phyloP scores from a whole-genome alignment of 805 yeast species.

The Sugiyamaella mastotermitis region DNA sequence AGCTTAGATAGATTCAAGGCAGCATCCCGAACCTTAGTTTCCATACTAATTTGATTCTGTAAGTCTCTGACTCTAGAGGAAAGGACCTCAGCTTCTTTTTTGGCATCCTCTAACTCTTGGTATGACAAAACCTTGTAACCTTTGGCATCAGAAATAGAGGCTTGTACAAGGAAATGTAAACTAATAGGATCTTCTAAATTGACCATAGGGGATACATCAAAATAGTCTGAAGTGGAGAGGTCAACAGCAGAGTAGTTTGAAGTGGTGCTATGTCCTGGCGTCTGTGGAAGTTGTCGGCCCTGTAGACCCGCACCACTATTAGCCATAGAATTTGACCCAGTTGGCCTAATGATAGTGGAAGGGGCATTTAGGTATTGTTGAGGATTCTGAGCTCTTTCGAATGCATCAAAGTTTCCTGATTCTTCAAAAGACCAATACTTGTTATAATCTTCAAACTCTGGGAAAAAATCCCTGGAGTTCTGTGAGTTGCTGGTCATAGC shows the following conservation, averaged over 20 bases:
- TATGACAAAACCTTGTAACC: slow-evolving; percentile 22
- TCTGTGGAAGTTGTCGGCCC: not conserved
- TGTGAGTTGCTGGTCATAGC: too few species aligned
- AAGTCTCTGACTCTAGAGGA: slow-evolving; percentile 17
- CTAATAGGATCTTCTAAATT: slow-evolving; percentile 20
- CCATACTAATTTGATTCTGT: slow-evolving; percentile 19
- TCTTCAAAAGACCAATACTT: slow-evolving; percentile 4
- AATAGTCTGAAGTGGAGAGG: slow-evolving; percentile 14
- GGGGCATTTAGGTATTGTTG: slow-evolving; percentile 22
- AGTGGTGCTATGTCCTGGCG: not conserved
- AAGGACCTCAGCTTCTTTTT: slow-evolving; percentile 16
- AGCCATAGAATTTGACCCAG: too few species aligned
- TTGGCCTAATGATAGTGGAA: too few species aligned
- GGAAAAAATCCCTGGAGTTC: too few species aligned
- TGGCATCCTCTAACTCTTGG: slow-evolving; percentile 21
- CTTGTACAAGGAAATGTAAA: slow-evolving; percentile 24
- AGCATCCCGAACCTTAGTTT: slow-evolving; percentile 23
- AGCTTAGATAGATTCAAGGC: slow-evolving; percentile 21
- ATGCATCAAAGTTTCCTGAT: slow-evolving; percentile 15
- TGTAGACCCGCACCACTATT: not conserved
- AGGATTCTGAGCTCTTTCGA: slow-evolving; percentile 14
- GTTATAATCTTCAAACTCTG: slow-evolving; percentile 10
- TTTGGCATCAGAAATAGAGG: slow-evolving; percentile 23
- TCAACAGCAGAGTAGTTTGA: slow-evolving; percentile 10
- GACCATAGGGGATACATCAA: slow-evolving; percentile 22